phyloP scores from a whole-genome alignment of 2,329 filamentous ascomycete species.

The Ampelomyces quisqualis region DNA sequence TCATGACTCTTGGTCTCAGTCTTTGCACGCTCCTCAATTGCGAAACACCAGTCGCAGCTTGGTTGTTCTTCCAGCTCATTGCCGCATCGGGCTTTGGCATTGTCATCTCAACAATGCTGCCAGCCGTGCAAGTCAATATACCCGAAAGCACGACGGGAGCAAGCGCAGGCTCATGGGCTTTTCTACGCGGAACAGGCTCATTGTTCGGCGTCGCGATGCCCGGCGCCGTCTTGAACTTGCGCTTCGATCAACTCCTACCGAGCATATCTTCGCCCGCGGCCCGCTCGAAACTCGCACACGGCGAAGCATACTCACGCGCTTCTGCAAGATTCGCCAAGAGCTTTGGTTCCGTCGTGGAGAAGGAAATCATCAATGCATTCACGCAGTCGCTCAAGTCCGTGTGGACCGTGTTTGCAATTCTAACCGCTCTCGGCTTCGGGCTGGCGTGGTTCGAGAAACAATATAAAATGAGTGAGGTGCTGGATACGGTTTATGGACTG shows the following conservation, averaged over 20 bases:
- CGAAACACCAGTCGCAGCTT: conserved; percentile 10
- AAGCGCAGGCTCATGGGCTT: conserved; percentile 31
- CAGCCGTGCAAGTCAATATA: conserved; percentile 33
- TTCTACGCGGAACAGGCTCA: conserved; percentile 31
- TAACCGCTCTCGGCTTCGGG: conserved; percentile 38
- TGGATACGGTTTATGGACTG: conserved; percentile 47
- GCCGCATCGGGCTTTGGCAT: conserved; percentile 28
- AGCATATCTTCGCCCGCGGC: conserved; percentile 11
- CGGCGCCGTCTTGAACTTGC: conserved; percentile 32
- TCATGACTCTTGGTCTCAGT: conserved; percentile 21
- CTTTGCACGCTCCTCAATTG: conserved; percentile 20
- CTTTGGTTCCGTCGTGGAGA: conserved; percentile 15
- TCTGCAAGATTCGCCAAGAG: conserved; percentile 19
- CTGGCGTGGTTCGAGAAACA: conserved; percentile 41
- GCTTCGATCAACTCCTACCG: conserved; percentile 16
- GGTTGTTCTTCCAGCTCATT: conserved; percentile 29
- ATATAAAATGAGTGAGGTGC: conserved; percentile 41
- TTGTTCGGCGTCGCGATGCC: conserved; percentile 36
- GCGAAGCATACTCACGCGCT: conserved; percentile 33
- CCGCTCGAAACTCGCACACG: conserved; percentile 13
- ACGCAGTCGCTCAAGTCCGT: conserved; percentile 39
- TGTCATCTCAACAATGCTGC: conserved; percentile 30
- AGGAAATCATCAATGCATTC: conserved; percentile 40
- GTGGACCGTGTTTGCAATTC: conserved; percentile 42
- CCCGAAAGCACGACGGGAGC: conserved; percentile 24